Evolutionary conservation across 331 rosid genomes (phyloP).

Genomic region (Erythrophleum ivorense): DNA sequence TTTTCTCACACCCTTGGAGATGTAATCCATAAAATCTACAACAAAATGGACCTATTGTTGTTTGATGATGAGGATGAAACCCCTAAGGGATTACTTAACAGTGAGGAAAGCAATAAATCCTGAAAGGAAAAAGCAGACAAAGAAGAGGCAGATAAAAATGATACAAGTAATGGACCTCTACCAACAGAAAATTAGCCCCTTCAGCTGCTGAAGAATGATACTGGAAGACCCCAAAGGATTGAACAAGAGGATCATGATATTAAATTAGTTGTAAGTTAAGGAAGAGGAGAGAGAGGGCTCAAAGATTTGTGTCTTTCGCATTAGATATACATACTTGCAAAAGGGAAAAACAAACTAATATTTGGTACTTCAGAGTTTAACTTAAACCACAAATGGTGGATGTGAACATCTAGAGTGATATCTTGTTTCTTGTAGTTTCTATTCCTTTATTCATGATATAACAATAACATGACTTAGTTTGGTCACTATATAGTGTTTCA

Average conservation of each 20-base stretch:
- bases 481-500: no score
- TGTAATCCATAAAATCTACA: slow-evolving; percentile 66
- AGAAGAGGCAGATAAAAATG: slow-evolving; percentile 59
- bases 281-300: slow-evolving; percentile 74
- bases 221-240: slow-evolving; percentile 40
- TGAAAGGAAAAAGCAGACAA: slow-evolving; percentile 46
- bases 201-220: slow-evolving; percentile 39
- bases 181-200: slow-evolving; percentile 55
- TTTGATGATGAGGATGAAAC: slow-evolving; percentile 64
- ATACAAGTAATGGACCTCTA: slow-evolving; percentile 13
- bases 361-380: no score
- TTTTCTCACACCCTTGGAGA: slow-evolving; percentile 72
- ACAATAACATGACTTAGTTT: no score
- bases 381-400: no score
- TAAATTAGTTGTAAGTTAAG: neutral
- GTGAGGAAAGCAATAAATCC: slow-evolving; percentile 67
- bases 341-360: no score
- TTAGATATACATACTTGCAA: slow-evolving; percentile 4
- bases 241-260: slow-evolving; percentile 42
- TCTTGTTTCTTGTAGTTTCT: no score
- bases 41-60: slow-evolving; percentile 64
- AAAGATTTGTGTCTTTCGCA: slow-evolving; percentile 59
- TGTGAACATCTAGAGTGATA: no score
- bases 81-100: slow-evolving; percentile 54
- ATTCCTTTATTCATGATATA: no score